A percentile compares a stretch with the other conserved stretches of the same genome.
Conservation (phyloP, 768 basidiomycete genomes). For the Termitomyces sp. region DNA sequence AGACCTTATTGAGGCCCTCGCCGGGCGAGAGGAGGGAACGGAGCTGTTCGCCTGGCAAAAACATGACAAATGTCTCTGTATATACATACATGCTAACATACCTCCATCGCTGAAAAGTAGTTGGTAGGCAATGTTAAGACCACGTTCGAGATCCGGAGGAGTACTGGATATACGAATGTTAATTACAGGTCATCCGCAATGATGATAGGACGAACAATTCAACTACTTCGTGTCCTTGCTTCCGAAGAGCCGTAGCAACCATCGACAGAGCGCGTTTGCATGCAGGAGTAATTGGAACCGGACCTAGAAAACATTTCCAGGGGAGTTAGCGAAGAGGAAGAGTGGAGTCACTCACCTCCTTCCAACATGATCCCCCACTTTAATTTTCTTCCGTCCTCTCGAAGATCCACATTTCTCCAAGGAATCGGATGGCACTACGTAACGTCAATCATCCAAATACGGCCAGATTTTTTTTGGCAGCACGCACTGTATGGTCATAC, state of each 20-base stretch:
- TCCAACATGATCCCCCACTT: constrained; percentile 62
- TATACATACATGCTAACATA: constrained; percentile 14
- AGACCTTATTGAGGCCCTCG: constrained; percentile 26
- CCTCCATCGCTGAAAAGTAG: constrained; percentile 55
- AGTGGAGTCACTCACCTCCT: constrained; percentile 37
- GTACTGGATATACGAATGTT: constrained; percentile 10
- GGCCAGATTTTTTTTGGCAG: background rate
- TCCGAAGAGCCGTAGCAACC: constrained; percentile 46
- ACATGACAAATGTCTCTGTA: constrained; percentile 1
- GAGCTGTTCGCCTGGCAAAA: constrained; percentile 35
- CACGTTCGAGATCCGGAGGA: constrained; percentile 45
- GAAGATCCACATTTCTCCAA: constrained; percentile 42
- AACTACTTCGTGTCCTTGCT: constrained; percentile 59
- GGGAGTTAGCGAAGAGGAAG: background rate
- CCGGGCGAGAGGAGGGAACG: constrained; percentile 27
- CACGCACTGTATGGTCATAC: constrained; percentile 52
- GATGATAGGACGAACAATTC: constrained; percentile 41
- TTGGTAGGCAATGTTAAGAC: constrained; percentile 48
- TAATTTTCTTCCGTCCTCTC: constrained; percentile 41
- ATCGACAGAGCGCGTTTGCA: constrained; percentile 49
- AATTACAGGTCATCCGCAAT: background rate
- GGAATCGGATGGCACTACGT: constrained; percentile 43
- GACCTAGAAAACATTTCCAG: constrained; percentile 30
- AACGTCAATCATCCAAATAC: constrained; percentile 1
- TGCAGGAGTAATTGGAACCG: constrained; percentile 57